Evolutionary conservation across 2,329 filamentous ascomycete species (phyloP), one percentile per base, ranked within the genome.

Genomic region (Colletotrichum gloeosporioides): DNA sequence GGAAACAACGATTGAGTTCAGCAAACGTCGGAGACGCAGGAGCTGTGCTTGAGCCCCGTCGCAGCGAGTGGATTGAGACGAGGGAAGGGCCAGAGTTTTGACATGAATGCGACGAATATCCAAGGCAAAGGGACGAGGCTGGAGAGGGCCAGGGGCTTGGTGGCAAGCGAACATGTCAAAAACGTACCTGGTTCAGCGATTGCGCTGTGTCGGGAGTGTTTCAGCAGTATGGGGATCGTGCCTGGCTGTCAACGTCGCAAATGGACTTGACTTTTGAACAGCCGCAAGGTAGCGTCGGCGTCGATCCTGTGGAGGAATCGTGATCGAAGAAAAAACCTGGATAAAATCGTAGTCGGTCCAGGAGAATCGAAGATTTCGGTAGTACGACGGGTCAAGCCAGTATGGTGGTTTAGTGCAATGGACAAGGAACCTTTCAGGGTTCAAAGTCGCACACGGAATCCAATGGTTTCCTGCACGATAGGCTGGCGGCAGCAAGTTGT

Each of bases 381-480:
- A 15, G 15, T 22, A 22, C 16, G 22, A 27, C 36, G 12, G 39
- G n/a, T 29, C 13, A 36, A 34, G 29, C 10, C 29, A 22, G 16
- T 36, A 61, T 39, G 57, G 59, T 27, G 34, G 59, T 15, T 22
- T 44, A 31, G 57, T 29, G 36, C 49, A 29, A 34, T 34, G n/a
- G 59, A 34, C 59, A 27, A 39, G 18, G 32, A 57, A 59, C 71
- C 67, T 65, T 44, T 32, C 71, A 66, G 16, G 16, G 31, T 44
- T 22, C 32, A 16, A 36, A 32, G 78, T 79, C 63, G 71, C 76
- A 79, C 79, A 77, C 39, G 57, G 71, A 77, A 73, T 78, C 78
- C 78, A 78, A 78, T 80, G 78, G 80, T 79, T 80, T 79, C 74
- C 78, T 81, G 78, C 79, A 77, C 71, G 64, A 76, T 76, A 79